Base-by-base conservation (phyloP, 768 basidiomycete genomes). In the Podaxis pistillaris region DNA sequence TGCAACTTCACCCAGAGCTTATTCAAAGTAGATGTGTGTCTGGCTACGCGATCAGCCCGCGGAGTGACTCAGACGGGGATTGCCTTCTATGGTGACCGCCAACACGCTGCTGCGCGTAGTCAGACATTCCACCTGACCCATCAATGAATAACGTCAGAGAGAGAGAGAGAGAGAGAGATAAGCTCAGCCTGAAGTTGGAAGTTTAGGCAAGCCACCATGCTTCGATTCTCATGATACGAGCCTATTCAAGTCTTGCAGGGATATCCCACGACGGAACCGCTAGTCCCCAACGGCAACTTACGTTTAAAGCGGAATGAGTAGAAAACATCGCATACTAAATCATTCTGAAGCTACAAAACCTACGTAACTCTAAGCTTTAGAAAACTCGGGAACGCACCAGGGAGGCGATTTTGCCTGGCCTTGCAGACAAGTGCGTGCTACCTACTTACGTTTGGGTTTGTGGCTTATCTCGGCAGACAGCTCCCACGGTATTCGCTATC, bases 401-500 rank as follows among this genome's bases (percentile, higher is more conserved):
- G 11, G 24, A 15, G 13, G 4, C 11, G 41, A 15, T 1, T 4
- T 13, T 4, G 41, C 15, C 4, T 44, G 9, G 30, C 8, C 33
- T 2, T 33, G 33, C 33, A 33, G 33, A 9, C 33, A 33, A 9
- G 33, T 33, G 33, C 33, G 9, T 33, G 33, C 33, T 33, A 33
- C 33, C 6, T 7, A 50, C 19, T 22, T 28, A 28, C 26, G 22
- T 50, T 19, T 24, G 6, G 12, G 47, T 24, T 24, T 49, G 17
- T n/a, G 30, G 38, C 56, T 37, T 28, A 46, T 58, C 56, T 19
- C 17, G 17, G 30, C 11, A 1, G 33, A 36, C 7, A n/a, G 12
- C 22, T 44, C 59, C 24, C 59, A 53, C 59, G 19, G 22, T 53
- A 5, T 22, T 22, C 38, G 51, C 28, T 60, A 60, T 60, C 59